A percentile compares a stretch with the other conserved stretches of the same genome.
phyloP scores from a whole-genome alignment of 768 basidiomycete genomes.

The Podaxis rugospora region DNA sequence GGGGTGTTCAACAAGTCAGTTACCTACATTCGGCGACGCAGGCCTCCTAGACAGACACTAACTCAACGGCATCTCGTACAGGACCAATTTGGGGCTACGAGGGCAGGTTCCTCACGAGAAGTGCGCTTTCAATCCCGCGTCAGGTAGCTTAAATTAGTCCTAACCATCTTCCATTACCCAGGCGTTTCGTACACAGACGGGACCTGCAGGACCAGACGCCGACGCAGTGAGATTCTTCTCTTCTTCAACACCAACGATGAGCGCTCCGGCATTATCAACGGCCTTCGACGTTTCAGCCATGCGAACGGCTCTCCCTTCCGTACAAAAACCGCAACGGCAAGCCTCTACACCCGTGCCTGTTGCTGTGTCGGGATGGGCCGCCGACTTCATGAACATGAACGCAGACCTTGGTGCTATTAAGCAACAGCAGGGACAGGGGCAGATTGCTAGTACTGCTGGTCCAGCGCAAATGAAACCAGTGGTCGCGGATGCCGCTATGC shows the following conservation, averaged over 20 bases:
- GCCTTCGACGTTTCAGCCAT: slow-evolving; percentile 62
- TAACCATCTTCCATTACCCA: slow-evolving; percentile 19
- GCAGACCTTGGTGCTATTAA: neutral
- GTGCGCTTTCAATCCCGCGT: slow-evolving; percentile 29
- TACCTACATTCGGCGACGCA: slow-evolving; percentile 5
- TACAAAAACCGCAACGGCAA: slow-evolving; percentile 20
- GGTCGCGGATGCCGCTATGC: neutral
- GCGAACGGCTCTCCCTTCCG: slow-evolving; percentile 40
- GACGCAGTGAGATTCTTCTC: slow-evolving; percentile 74
- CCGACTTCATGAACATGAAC: slow-evolving; percentile 15
- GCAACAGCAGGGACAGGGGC: slow-evolving; percentile 2
- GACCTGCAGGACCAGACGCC: slow-evolving; percentile 42
- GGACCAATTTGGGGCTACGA: slow-evolving; percentile 67
- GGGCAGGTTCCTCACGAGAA: slow-evolving; percentile 60
- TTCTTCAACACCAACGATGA: slow-evolving; percentile 19
- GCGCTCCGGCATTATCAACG: slow-evolving; percentile 16
- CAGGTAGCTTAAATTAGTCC: neutral
- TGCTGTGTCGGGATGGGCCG: slow-evolving; percentile 16
- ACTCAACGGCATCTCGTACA: slow-evolving; percentile 23
- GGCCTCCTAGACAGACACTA: neutral
- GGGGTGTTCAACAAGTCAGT: slow-evolving; percentile 71
- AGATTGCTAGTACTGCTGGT: neutral
- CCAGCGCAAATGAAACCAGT: neutral
- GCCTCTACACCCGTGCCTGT: slow-evolving; percentile 26
- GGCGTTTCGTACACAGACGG: slow-evolving; percentile 58